Evolutionary conservation across 2,329 filamentous ascomycete genomes (phyloP).

Genomic region (Colletotrichum horii): DNA sequence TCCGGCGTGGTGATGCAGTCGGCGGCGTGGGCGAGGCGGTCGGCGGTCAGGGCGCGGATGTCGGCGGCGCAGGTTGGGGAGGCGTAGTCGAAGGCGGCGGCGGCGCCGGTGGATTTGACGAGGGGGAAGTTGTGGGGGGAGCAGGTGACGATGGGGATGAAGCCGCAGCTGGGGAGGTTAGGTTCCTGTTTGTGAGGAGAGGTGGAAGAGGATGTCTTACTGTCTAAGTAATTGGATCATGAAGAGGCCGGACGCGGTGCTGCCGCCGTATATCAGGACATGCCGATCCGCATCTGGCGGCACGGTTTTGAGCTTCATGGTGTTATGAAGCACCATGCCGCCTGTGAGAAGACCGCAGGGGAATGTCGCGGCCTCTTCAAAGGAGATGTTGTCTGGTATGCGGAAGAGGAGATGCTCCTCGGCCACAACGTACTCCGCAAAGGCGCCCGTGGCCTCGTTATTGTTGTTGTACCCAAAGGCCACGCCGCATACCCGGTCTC

Average conservation of each 20-base stretch:
- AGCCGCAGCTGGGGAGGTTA: constrained; percentile 32
- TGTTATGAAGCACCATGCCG: constrained; percentile 7
- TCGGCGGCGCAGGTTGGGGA: constrained; percentile 34
- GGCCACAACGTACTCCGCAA: constrained; percentile 31
- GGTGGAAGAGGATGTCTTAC: constrained; percentile 13
- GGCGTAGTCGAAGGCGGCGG: constrained; percentile 49
- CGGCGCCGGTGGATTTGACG: constrained; percentile 46
- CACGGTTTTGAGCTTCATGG: constrained; percentile 32
- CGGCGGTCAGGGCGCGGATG: constrained; percentile 41
- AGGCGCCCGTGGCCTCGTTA: constrained; percentile 29
- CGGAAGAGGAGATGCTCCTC: constrained; percentile 25
- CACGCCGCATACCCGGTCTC: constrained; percentile 31
- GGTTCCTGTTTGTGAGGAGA: background rate
- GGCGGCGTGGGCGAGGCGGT: constrained; percentile 41
- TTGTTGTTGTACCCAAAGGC: constrained; percentile 25
- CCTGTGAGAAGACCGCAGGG: background rate
- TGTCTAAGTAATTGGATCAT: constrained; percentile 30
- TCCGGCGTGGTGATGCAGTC: constrained; percentile 45
- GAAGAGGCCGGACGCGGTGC: constrained; percentile 50
- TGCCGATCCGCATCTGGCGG: background rate
- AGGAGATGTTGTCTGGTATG: constrained; percentile 28
- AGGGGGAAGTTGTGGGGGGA: constrained; percentile 47
- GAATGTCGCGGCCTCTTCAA: constrained; percentile 29
- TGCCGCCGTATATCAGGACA: constrained; percentile 51
- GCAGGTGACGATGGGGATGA: constrained; percentile 47